phyloP scores from a whole-genome alignment of 108 stramenopile genomes.

The Parietichytrium sp. region DNA sequence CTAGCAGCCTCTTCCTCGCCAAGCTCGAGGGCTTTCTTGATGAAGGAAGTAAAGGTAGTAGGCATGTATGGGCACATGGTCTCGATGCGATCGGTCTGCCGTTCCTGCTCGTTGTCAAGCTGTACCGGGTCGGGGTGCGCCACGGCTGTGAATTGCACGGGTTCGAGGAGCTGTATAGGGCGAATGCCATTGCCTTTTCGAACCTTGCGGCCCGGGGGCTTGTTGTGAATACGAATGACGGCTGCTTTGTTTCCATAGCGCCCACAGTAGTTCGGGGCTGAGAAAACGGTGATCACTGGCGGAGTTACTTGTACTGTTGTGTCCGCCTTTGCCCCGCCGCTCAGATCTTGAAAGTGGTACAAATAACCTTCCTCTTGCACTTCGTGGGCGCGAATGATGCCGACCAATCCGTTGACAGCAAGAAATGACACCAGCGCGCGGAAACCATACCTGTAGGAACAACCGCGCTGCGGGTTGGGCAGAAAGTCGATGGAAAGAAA shows the following conservation, averaged over 20 bases:
- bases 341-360: slow-evolving; percentile 48
- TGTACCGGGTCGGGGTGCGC: slow-evolving; percentile 7
- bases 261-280: slow-evolving; percentile 66
- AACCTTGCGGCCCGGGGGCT: neutral
- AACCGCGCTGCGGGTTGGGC: slow-evolving; percentile 52
- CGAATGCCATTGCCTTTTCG: neutral
- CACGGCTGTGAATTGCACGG: slow-evolving; percentile 2
- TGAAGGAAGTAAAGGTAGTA: slow-evolving; percentile 55
- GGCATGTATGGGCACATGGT: slow-evolving; percentile 63
- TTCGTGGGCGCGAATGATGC: slow-evolving; percentile 62
- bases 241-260: slow-evolving; percentile 65
- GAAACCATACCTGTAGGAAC: slow-evolving; percentile 60
- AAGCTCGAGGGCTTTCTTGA: slow-evolving; percentile 50
- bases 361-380: slow-evolving; percentile 63
- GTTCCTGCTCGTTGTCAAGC: slow-evolving; percentile 42
- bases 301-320: neutral
- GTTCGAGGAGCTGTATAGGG: neutral
- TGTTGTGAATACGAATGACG: slow-evolving; percentile 50
- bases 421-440: slow-evolving; percentile 57
- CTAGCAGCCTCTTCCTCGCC: slow-evolving; percentile 38
- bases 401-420: slow-evolving; percentile 50
- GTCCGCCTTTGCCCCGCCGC: neutral
- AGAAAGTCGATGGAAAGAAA: slow-evolving; percentile 54
- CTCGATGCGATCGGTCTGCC: slow-evolving; percentile 51
- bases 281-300: slow-evolving; percentile 60